phyloP scores from a whole-genome alignment of 495 filamentous ascomycete genomes.

The Chaetomium fimeti region DNA sequence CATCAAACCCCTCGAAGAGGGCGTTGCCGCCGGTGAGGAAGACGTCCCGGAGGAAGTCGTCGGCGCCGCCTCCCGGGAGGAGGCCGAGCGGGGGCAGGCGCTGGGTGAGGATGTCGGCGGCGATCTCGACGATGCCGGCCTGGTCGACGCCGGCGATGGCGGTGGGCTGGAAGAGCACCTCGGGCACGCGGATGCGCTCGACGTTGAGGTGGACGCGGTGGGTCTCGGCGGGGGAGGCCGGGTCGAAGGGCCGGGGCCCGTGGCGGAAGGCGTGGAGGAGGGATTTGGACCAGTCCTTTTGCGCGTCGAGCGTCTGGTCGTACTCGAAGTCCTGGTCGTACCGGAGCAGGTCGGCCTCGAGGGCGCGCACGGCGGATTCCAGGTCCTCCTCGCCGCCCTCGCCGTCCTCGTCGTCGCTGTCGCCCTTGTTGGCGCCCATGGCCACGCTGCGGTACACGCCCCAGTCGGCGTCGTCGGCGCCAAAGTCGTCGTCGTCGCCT shows the following conservation, averaged over 20 bases:
- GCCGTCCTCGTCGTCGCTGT: conserved; percentile 71
- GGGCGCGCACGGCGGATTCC: conserved; percentile 61
- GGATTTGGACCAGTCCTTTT: conserved; percentile 89
- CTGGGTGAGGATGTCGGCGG: conserved; percentile 77
- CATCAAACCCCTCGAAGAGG: conserved; percentile 81
- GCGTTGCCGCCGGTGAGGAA: conserved; percentile 95
- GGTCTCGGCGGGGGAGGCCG: conserved; percentile 72
- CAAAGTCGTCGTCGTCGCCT: conserved; percentile 84
- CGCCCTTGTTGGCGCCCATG: conserved; percentile 60
- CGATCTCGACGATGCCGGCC: conserved; percentile 87
- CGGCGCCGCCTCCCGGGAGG: conserved; percentile 48
- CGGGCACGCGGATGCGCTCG: conserved; percentile 92
- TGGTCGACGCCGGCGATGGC: conserved; percentile 91
- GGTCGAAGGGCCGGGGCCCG: conserved; percentile 82
- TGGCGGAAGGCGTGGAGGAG: conserved; percentile 85
- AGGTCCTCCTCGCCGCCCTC: conserved; percentile 92
- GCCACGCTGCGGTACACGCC: conserved; percentile 90
- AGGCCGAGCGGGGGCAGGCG: conserved; percentile 53
- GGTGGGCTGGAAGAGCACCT: conserved; percentile 91
- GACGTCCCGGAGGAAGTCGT: conserved; percentile 73
- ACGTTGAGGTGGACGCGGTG: conserved; percentile 94
- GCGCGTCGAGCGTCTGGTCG: conserved; percentile 84
- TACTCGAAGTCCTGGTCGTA: conserved; percentile 88
- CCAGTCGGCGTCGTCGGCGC: conserved; percentile 97
- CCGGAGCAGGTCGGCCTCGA: conserved; percentile 80